Conservation (phyloP, 2,329 filamentous ascomycete species). For the Ophiostoma ulmi region DNA sequence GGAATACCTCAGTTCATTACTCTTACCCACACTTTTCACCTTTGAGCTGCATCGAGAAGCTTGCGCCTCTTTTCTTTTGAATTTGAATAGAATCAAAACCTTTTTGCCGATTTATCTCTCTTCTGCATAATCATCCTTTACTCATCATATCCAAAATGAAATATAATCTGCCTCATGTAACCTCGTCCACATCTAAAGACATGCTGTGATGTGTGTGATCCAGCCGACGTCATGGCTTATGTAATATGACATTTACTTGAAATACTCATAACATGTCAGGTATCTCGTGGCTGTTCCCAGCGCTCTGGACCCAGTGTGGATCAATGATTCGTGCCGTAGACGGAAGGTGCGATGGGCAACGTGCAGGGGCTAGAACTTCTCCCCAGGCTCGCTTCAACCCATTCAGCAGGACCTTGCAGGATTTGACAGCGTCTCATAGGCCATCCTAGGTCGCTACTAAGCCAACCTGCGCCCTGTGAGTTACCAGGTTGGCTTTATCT, state of each 20-base stretch:
- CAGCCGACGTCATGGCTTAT: not conserved
- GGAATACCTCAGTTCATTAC: not conserved
- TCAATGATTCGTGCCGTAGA: not conserved
- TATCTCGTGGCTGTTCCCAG: constrained; percentile 3
- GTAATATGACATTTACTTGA: too few species aligned
- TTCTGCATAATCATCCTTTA: not conserved
- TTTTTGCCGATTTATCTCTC: not conserved
- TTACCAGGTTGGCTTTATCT: not conserved
- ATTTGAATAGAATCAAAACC: not conserved
- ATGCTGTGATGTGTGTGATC: not conserved
- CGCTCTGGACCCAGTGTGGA: constrained; percentile 12
- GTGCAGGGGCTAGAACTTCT: not conserved
- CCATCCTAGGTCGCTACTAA: not conserved
- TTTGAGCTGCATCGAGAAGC: not conserved
- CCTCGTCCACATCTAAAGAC: not conserved
- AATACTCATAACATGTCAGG: not conserved
- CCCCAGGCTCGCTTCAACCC: not conserved
- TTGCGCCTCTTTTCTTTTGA: not conserved
- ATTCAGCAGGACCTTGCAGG: constrained; percentile 4
- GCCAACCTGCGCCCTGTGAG: not conserved
- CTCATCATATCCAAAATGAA: not conserved
- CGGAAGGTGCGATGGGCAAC: not conserved
- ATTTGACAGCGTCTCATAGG: constrained; percentile 9
- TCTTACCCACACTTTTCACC: not conserved
- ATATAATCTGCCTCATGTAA: not conserved